Conservation (phyloP, 495 filamentous ascomycete genomes). For the Penicillium bialowiezense region DNA sequence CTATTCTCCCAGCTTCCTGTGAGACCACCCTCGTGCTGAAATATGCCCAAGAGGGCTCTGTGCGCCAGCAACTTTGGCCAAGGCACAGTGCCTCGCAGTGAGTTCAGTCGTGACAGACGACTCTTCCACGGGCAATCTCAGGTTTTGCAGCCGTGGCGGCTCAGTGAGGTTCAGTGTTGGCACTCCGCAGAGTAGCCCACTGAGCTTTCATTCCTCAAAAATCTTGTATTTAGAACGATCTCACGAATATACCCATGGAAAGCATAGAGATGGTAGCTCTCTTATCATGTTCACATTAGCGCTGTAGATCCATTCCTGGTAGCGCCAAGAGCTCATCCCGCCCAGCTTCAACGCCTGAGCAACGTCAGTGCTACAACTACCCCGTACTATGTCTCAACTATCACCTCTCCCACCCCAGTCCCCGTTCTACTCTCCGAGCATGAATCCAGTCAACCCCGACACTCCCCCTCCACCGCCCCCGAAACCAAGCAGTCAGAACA, state of each 20-base stretch:
- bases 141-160: background rate
- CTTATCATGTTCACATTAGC: constrained; percentile 1
- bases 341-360: constrained; percentile 13
- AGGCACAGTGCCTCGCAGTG: background rate
- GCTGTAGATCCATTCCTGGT: background rate
- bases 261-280: too few relatives aligned
- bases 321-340: constrained; percentile 13
- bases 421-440: constrained; percentile 26
- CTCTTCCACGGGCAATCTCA: background rate
- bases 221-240: background rate
- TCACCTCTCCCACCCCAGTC: constrained; percentile 22
- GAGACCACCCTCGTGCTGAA: background rate
- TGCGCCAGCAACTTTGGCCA: background rate
- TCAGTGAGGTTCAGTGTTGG: too few relatives aligned
- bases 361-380: constrained; percentile 1
- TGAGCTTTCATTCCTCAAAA: too few relatives aligned
- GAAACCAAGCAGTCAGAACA: constrained; percentile 66
- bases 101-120: background rate
- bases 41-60: background rate
- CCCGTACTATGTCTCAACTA: constrained; percentile 30
- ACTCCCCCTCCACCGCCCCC: constrained; percentile 69
- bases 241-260: constrained; percentile 1
- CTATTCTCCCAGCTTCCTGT: background rate
- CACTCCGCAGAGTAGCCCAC: too few relatives aligned
- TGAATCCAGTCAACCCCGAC: constrained; percentile 48